Conservation (phyloP, 2,329 filamentous ascomycete species). For the Aspergillus sojae region DNA sequence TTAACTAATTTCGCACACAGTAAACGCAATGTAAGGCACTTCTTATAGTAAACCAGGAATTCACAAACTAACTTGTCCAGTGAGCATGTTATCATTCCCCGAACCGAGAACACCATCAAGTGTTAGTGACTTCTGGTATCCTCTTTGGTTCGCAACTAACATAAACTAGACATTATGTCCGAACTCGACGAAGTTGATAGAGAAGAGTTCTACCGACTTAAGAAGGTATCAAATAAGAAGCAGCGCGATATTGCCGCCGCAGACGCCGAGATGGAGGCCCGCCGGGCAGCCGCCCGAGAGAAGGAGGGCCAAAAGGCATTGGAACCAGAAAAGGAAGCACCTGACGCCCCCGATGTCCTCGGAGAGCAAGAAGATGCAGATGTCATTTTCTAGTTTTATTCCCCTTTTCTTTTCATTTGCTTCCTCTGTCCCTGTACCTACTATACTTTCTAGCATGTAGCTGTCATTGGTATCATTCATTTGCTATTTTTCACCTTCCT, state of each 20-base stretch:
- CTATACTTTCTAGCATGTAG: conserved; percentile 25
- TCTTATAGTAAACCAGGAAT: background rate
- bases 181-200: conserved; percentile 96
- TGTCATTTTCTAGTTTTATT: conserved; percentile 70
- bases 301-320: conserved; percentile 21
- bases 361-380: conserved; percentile 78
- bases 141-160: background rate
- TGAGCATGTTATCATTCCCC: conserved; percentile 80
- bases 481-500: conserved; percentile 8
- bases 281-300: conserved; percentile 46
- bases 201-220: conserved; percentile 96
- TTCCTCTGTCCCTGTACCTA: conserved; percentile 20
- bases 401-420: conserved; percentile 10
- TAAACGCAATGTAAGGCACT: conserved; percentile 81
- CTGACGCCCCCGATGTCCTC: conserved; percentile 65
- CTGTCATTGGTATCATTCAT: conserved; percentile 16
- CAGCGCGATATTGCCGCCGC: conserved; percentile 72
- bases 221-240: conserved; percentile 90
- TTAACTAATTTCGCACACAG: conserved; percentile 49
- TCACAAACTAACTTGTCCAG: conserved; percentile 30
- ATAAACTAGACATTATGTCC: conserved; percentile 79
- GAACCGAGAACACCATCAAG: conserved; percentile 99
- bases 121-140: conserved; percentile 56
- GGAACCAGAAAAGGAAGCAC: conserved; percentile 53
- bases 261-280: conserved; percentile 73